phyloP scores from a whole-genome alignment of 495 filamentous ascomycete species.

The Penicillium alfredii region DNA sequence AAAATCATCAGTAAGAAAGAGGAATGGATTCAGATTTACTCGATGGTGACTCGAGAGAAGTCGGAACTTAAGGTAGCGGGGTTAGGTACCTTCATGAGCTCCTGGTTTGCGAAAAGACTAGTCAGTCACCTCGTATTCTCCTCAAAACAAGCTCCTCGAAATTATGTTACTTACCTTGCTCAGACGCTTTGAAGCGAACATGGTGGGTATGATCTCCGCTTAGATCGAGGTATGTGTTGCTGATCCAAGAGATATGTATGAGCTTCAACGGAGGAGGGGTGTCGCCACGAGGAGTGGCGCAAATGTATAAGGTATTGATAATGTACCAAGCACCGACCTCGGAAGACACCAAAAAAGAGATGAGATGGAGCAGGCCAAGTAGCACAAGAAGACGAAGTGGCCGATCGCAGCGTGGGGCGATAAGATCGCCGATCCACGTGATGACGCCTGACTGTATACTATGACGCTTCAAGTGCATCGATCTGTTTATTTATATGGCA shows the following conservation, averaged over 20 bases:
- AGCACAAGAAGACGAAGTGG: no score
- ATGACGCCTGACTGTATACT: no score
- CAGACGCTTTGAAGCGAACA: conserved; percentile 45
- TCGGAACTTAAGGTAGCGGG: background rate
- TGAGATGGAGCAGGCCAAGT: no score
- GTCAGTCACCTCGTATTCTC: conserved; percentile 6
- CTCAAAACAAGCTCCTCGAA: background rate
- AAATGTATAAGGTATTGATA: no score
- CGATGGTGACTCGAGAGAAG: background rate
- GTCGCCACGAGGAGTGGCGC: no score
- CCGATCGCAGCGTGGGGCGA: no score
- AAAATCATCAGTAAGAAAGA: background rate
- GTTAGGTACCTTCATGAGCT: conserved; percentile 38
- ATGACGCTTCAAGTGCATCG: no score
- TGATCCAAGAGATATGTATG: background rate
- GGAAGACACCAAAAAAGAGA: no score
- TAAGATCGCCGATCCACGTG: no score
- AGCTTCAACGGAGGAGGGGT: no score
- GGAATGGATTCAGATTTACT: background rate
- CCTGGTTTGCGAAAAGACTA: conserved; percentile 14
- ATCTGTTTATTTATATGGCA: no score
- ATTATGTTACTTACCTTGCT: conserved; percentile 34
- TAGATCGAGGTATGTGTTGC: background rate
- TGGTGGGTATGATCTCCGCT: conserved; percentile 10
- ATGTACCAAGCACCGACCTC: no score